Base-by-base conservation (phyloP, 2,329 filamentous ascomycete genomes). In the Colletotrichum acutatum region DNA sequence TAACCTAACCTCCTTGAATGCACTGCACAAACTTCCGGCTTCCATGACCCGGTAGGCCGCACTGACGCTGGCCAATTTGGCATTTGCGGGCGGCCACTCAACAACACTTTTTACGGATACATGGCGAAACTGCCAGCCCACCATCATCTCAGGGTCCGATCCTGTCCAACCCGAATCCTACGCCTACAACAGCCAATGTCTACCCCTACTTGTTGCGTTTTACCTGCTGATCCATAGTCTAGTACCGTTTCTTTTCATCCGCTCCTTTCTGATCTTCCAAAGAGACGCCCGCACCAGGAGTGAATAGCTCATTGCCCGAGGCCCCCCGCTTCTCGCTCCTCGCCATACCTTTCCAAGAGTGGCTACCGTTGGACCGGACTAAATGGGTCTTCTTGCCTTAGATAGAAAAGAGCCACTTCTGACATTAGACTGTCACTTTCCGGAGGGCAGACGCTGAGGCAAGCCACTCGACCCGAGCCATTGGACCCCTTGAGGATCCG, bases 381-480 rank as follows among this genome's bases (percentile, higher is more conserved):
- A 24, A 34, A 14, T 42, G 32, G 28, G n/a, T 53, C 42, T 64
- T 30, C 19, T 24, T 32, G 28, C 46, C 16, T 14, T 53, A 24
- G 37, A 42, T 19, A 42, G 37, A 42, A 42, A 42, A 42, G 37
- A 49, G 42, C 8, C 22, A 19, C 22, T 32, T 68, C 66, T 49
- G 49, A 32, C 32, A 30, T 63, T 46, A 30, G 32, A 46, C 59
- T 26, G 26, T 62, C 26, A 22, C 49, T 59, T 26, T 54, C 52
- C n/a, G 26, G 59, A 26, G n/a, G n/a, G 56, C n/a, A 68, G 54
- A 30, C 58, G 66, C 65, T 58, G 60, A 24, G 53, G 60, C 30
- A 68, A 72, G 68, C 68, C 68, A 66, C 68, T 71, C 32, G 46
- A 69, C 58, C 69, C 69, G 56, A 37, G 37, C 26, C 58, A 54